Evolutionary conservation across 1,139 yeast genomes (phyloP).

Genomic region (Diutina neorugosa): DNA sequence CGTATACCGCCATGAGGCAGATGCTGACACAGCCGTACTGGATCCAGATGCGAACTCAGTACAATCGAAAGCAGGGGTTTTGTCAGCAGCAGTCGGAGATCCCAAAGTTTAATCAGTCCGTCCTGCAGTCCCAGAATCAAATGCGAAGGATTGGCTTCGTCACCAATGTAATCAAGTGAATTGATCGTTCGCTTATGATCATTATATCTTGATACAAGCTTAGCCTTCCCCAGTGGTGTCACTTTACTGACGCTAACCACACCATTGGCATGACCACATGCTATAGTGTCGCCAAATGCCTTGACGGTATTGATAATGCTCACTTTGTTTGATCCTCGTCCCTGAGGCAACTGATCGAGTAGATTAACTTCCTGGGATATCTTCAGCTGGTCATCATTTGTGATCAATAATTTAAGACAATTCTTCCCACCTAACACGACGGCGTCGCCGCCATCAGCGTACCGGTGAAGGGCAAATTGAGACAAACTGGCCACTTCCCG

Average conservation of each 20-base stretch:
- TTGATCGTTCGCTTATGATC: slow-evolving; percentile 80
- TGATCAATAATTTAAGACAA: slow-evolving; percentile 35
- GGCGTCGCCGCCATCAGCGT: slow-evolving; percentile 17
- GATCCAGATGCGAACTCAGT: slow-evolving; percentile 47
- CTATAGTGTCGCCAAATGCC: slow-evolving; percentile 22
- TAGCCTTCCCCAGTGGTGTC: slow-evolving; percentile 23
- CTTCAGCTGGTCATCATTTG: slow-evolving; percentile 27
- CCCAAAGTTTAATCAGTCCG: slow-evolving; percentile 85
- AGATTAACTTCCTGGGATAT: slow-evolving; percentile 30
- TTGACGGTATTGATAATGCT: slow-evolving; percentile 31
- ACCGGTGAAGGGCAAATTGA: slow-evolving; percentile 19
- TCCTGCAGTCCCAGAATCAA: slow-evolving; percentile 83
- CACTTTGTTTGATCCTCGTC: slow-evolving; percentile 16
- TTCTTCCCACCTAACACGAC: slow-evolving; percentile 52
- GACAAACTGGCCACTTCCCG: slow-evolving; percentile 25
- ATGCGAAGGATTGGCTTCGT: slow-evolving; percentile 27
- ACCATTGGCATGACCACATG: slow-evolving; percentile 34
- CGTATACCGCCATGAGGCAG: slow-evolving; percentile 34
- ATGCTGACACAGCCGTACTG: slow-evolving; percentile 50
- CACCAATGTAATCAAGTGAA: slow-evolving; percentile 51
- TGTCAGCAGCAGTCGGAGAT: slow-evolving; percentile 41
- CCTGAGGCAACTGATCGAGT: slow-evolving; percentile 30
- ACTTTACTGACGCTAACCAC: slow-evolving; percentile 22
- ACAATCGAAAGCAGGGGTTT: slow-evolving; percentile 34
- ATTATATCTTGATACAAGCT: slow-evolving; percentile 32